A percentile compares a stretch with the other conserved stretches of the same genome.
These are phyloP conservation scores for Vicia villosa DNA, from an alignment of 306 rosid species.

Conservation along the genomic window DNA sequence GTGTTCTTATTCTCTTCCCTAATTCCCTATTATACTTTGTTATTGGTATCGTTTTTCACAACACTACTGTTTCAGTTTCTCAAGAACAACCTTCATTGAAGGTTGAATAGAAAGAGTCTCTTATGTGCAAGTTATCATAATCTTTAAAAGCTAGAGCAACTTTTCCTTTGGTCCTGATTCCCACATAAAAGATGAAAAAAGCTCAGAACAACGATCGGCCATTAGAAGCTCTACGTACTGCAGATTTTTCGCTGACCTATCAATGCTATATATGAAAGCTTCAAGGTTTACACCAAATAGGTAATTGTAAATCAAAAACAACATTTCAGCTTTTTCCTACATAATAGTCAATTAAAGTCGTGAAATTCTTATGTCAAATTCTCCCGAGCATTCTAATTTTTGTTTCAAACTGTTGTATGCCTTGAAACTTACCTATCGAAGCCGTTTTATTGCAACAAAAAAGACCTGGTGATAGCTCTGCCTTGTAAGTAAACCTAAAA, in stretches of 20 bases:
- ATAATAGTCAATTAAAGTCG: slow-evolving; percentile 70
- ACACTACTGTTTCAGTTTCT: slow-evolving; percentile 50
- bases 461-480: slow-evolving; percentile 59
- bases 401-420: slow-evolving; percentile 68
- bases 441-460: slow-evolving; percentile 66
- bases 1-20: too few species aligned
- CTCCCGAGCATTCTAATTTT: slow-evolving; percentile 73
- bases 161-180: slow-evolving; percentile 53
- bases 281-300: slow-evolving; percentile 77
- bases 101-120: slow-evolving; percentile 53
- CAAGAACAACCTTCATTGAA: slow-evolving; percentile 54
- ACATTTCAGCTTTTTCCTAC: slow-evolving; percentile 64
- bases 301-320: slow-evolving; percentile 63
- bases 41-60: too few species aligned
- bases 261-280: slow-evolving; percentile 51
- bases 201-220: slow-evolving; percentile 49
- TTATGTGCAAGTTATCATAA: slow-evolving; percentile 50
- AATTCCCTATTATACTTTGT: too few species aligned
- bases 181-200: slow-evolving; percentile 52
- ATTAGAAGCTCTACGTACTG: slow-evolving; percentile 59
- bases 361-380: slow-evolving; percentile 67
- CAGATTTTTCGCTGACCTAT: slow-evolving; percentile 45
- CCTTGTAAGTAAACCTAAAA: slow-evolving; percentile 79
- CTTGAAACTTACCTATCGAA: slow-evolving; percentile 67
- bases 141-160: slow-evolving; percentile 44